phyloP scores from a whole-genome alignment of 169 alveolate species.

The Plasmodium vinckei region DNA sequence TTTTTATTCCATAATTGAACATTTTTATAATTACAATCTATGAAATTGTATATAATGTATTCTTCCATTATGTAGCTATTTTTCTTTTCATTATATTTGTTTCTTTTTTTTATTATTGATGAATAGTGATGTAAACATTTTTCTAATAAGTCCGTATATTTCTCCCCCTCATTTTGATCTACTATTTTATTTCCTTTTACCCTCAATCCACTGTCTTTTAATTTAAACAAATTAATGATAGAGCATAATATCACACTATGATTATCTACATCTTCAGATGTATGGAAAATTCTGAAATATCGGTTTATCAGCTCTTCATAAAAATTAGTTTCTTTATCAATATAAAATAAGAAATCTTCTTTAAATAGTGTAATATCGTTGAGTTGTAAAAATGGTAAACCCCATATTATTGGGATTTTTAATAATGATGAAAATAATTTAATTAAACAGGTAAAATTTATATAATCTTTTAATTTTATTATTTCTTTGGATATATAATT shows the following conservation, averaged over 20 bases:
- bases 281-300: conserved; percentile 21
- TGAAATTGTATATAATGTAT: conserved; percentile 23
- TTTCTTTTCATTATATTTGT: not conserved
- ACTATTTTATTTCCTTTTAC: too few species aligned
- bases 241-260: conserved; percentile 33
- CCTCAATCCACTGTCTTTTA: not conserved
- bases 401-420: conserved; percentile 69
- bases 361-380: not conserved
- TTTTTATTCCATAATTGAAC: conserved; percentile 31
- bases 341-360: conserved; percentile 38
- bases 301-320: conserved; percentile 50
- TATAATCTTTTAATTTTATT: conserved; percentile 32
- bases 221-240: conserved; percentile 18
- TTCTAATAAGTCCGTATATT: not conserved
- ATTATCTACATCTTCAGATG: conserved; percentile 31
- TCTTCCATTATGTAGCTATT: conserved; percentile 25
- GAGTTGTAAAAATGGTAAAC: conserved; percentile 11
- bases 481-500: conserved; percentile 60
- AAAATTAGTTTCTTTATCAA: conserved; percentile 35
- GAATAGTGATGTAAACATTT: conserved; percentile 51
- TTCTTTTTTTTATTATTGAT: not conserved
- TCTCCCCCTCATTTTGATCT: not conserved
- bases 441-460: conserved; percentile 40
- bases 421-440: conserved; percentile 39
- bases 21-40: conserved; percentile 37